Evolutionary conservation across 2,329 filamentous ascomycete genomes (phyloP), one percentile per base, ranked within the genome.

Genomic region (Cordyceps militaris): DNA sequence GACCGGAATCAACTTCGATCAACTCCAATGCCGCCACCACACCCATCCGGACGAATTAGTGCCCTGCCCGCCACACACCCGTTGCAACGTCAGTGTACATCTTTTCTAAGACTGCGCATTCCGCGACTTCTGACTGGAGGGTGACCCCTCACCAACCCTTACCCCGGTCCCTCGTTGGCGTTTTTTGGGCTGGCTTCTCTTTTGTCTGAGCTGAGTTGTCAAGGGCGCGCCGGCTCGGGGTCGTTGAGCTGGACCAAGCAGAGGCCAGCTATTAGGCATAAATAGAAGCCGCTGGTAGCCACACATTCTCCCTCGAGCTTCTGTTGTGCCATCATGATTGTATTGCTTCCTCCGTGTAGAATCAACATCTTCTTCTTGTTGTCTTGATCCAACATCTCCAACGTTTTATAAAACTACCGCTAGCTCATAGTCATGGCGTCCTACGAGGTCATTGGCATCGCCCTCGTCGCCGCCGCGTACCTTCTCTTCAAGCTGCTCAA

Each of bases 401-500:
- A 4, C 9, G 11, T 36, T 13, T 13, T 5, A 4, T n/a, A 38
- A n/a, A 32, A 48, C 5, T 9, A 36, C 9, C 11, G n/a, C 19
- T 13, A 9, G 32, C 42, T 16, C 23, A 38, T 9, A 19, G 24
- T 21, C 30, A 57, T 57, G 55, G 46, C 47, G 14, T 60, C 58
- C 21, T 40, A 56, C 24, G 40, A 60, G 40, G 47, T 60, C 19
- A 38, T 53, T 46, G 49, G 40, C 19, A 56, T 58, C 60, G 60
- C 61, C 16, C 48, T 49, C 30, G 6, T 60, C 30, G 59, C 53
- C 34, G 56, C 50, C 1, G n/a, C 58, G 11, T 69, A 66, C 57
- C 32, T 65, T 47, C 10, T 70, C 19, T 36, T 69, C 53, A 67
- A 62, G 26, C 64, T 70, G 36, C 66, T 77, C n/a, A 74, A 74